phyloP scores from a whole-genome alignment of 1,284 basidiomycete genomes.

The Flammula alnicola region DNA sequence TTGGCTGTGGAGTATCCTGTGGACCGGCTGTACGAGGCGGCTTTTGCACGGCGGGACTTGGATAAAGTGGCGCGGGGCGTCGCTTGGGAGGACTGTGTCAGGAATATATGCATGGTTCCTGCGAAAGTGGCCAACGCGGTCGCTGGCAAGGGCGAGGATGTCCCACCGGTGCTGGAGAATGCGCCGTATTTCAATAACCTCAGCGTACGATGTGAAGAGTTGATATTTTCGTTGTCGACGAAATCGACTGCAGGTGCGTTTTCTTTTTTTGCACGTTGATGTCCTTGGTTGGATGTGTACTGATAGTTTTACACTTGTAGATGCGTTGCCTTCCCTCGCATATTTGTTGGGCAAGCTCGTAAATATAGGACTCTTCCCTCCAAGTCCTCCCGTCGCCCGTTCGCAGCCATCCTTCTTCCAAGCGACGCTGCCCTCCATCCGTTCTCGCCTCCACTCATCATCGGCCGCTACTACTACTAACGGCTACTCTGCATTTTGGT shows the following conservation, averaged over 20 bases:
- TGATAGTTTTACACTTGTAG: too few relatives aligned
- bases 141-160: constrained; percentile 31
- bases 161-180: constrained; percentile 56
- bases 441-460: constrained; percentile 43
- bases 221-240: constrained; percentile 42
- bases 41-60: constrained; percentile 39
- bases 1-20: constrained; percentile 68
- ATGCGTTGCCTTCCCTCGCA: constrained; percentile 31
- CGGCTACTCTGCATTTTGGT: constrained; percentile 58
- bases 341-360: constrained; percentile 69
- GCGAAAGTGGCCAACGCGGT: constrained; percentile 70
- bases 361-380: constrained; percentile 67
- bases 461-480: constrained; percentile 17
- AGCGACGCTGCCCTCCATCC: constrained; percentile 51
- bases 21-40: constrained; percentile 61
- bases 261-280: too few relatives aligned
- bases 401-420: constrained; percentile 72
- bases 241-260: too few relatives aligned
- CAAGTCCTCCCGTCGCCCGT: constrained; percentile 46
- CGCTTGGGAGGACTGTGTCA: constrained; percentile 73
- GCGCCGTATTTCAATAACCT: constrained; percentile 56
- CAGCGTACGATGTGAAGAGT: constrained; percentile 57
- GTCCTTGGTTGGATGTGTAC: too few relatives aligned
- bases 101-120: constrained; percentile 63
- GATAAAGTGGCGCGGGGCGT: constrained; percentile 36